Conservation (phyloP, 192 early-diverging fungal genomes). For the Dissophora ornata region DNA sequence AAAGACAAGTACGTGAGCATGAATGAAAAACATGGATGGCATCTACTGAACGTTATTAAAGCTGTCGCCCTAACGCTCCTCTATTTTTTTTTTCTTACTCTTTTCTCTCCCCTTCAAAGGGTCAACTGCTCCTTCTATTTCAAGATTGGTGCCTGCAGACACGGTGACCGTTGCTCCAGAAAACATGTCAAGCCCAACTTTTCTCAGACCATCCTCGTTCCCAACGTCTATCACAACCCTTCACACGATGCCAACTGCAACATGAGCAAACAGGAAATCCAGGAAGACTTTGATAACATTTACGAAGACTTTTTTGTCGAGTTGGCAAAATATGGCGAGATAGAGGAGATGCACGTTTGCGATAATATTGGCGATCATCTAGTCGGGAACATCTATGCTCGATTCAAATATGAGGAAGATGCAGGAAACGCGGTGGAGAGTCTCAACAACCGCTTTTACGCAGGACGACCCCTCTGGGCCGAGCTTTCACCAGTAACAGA, state of each 20-base stretch:
- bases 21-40: no score
- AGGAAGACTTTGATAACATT: conserved; percentile 95
- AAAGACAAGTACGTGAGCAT: conserved; percentile 82
- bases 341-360: conserved; percentile 97
- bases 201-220: conserved; percentile 92
- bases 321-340: conserved; percentile 95
- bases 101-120: conserved; percentile 39
- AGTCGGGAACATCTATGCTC: conserved; percentile 96
- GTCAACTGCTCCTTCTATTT: conserved; percentile 99
- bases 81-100: neutral
- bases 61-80: no score
- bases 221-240: conserved; percentile 97
- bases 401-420: conserved; percentile 92
- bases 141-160: conserved; percentile 99
- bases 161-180: conserved; percentile 95
- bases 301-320: conserved; percentile 98
- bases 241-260: conserved; percentile 74
- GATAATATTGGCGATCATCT: conserved; percentile 99
- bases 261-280: conserved; percentile 75
- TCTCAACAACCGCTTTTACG: conserved; percentile 96
- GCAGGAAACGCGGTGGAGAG: conserved; percentile 91
- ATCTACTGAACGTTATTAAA: no score
- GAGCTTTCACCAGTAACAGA: conserved; percentile 98
- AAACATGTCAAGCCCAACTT: conserved; percentile 98
- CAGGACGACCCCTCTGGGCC: conserved; percentile 91